Percentiles rank a stretch among this genome's conserved stretches.
phyloP scores from a whole-genome alignment of 257 asterid species.

The Lithospermum erythrorhizon region DNA sequence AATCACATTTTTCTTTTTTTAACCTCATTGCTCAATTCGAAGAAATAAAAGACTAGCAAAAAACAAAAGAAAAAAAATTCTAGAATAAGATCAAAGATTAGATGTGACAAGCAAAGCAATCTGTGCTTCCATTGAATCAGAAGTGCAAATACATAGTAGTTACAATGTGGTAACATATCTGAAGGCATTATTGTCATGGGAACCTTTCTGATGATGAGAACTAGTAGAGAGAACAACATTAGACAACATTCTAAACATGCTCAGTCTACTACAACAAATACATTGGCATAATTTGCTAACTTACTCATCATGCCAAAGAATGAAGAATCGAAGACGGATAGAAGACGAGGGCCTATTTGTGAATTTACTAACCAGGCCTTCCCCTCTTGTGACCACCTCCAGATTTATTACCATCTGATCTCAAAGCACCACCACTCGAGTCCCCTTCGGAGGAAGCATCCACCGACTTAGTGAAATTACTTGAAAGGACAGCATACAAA shows the following conservation, averaged over 20 bases:
- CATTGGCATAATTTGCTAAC: constrained; percentile 6
- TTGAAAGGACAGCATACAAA: constrained; percentile 72
- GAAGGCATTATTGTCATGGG: constrained; percentile 22
- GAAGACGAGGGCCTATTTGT: background rate
- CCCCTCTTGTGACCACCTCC: constrained; percentile 44
- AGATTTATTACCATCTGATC: constrained; percentile 31
- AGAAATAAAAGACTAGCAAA: constrained; percentile 1
- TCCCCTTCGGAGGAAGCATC: constrained; percentile 78
- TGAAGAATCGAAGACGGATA: constrained; percentile 3
- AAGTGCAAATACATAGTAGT: constrained; percentile 31
- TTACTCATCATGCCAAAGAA: constrained; percentile 14
- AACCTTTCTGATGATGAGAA: constrained; percentile 10
- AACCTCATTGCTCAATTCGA: no score
- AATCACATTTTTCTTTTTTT: no score
- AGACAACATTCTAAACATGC: constrained; percentile 1
- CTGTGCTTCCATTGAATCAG: constrained; percentile 27
- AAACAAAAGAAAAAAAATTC: constrained; percentile 5
- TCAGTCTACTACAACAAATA: constrained; percentile 6
- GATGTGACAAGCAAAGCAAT: constrained; percentile 19
- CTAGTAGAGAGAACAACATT: constrained; percentile 9
- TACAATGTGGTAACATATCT: constrained; percentile 18
- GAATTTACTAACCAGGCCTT: constrained; percentile 33
- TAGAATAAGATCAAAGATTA: constrained; percentile 11
- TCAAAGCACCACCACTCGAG: constrained; percentile 48
- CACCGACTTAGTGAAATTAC: constrained; percentile 44